A percentile compares a stretch with the other conserved stretches of the same genome.
Conservation (phyloP, 495 filamentous ascomycete species). For the Podospora pseudocomata region DNA sequence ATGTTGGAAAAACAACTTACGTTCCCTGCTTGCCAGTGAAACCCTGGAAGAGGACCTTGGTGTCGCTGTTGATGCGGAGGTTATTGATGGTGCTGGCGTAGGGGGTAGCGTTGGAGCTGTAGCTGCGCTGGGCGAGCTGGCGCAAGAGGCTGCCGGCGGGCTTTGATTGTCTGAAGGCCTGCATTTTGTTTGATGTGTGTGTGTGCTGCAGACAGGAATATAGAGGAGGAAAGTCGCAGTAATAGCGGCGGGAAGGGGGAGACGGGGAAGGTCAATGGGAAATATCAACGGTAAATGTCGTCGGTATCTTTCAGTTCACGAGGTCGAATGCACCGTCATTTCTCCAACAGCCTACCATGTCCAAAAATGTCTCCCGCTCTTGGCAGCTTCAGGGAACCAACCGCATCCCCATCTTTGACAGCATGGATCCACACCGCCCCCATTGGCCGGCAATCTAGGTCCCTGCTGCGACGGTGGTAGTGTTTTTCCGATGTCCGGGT, state of each 20-base stretch:
- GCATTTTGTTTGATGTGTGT: constrained; percentile 33
- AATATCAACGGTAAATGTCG: background rate
- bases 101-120: constrained; percentile 61
- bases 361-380: constrained; percentile 10
- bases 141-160: constrained; percentile 44
- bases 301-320: constrained; percentile 4
- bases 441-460: constrained; percentile 2
- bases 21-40: constrained; percentile 99
- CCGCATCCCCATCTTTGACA: background rate
- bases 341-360: constrained; percentile 16
- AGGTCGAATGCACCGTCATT: constrained; percentile 18
- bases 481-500: constrained; percentile 18
- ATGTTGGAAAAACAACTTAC: constrained; percentile 54
- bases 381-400: constrained; percentile 18
- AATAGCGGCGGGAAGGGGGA: background rate
- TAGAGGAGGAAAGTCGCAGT: background rate
- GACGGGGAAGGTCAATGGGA: too few relatives aligned
- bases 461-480: constrained; percentile 11
- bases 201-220: background rate
- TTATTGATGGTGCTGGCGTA: constrained; percentile 85
- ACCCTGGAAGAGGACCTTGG: constrained; percentile 93
- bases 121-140: constrained; percentile 56
- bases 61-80: constrained; percentile 86
- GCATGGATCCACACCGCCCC: constrained; percentile 8
- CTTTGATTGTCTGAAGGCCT: constrained; percentile 48